Conservation (phyloP, 1,284 basidiomycete genomes). For the Puccinia polysora region DNA sequence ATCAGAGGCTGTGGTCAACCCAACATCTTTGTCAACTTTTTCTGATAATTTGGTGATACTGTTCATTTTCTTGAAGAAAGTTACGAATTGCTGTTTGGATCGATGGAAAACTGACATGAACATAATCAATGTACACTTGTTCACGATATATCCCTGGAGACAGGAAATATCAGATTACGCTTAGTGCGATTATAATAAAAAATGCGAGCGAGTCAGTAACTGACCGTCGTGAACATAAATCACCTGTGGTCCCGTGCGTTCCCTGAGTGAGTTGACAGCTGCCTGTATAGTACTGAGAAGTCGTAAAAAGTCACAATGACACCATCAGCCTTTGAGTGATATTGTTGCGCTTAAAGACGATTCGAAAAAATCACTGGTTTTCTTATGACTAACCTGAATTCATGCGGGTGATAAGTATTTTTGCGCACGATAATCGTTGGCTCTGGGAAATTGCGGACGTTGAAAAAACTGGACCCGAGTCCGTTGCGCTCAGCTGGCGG, state of each 20-base stretch:
- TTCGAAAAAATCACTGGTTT: background rate
- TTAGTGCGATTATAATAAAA: background rate
- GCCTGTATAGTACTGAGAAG: constrained; percentile 12
- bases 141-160: constrained; percentile 13
- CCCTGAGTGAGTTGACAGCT: constrained; percentile 12
- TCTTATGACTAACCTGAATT: constrained; percentile 7
- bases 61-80: background rate
- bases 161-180: background rate
- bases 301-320: too few species aligned
- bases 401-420: background rate
- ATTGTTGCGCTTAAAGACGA: background rate
- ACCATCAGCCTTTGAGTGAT: background rate
- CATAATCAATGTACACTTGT: constrained; percentile 31
- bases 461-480: constrained; percentile 12
- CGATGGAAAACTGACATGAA: constrained; percentile 2
- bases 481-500: background rate
- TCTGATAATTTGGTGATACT: background rate
- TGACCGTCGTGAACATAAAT: constrained; percentile 19
- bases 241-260: constrained; percentile 17
- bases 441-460: background rate
- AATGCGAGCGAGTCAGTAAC: background rate
- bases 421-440: constrained; percentile 21
- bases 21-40: too few species aligned
- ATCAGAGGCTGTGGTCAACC: constrained; percentile 36
- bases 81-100: background rate